A percentile compares a stretch with the other conserved stretches of the same genome.
phyloP scores from a whole-genome alignment of 2,329 filamentous ascomycete genomes.

The Teratosphaeria nubilosa region DNA sequence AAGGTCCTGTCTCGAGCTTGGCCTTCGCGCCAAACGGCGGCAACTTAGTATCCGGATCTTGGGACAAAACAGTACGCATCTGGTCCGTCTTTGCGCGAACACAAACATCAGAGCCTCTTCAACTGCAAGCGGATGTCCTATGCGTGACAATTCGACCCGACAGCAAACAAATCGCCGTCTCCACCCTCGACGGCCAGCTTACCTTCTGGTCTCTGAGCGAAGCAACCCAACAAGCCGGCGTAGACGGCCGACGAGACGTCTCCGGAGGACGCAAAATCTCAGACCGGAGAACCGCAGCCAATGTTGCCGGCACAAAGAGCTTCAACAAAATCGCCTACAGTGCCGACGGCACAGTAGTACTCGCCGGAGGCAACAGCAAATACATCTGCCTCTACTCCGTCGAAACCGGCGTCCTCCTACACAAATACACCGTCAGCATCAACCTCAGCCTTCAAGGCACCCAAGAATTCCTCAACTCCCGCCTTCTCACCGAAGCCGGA shows the following conservation, averaged over 20 bases:
- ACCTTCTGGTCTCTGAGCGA: conserved; percentile 92
- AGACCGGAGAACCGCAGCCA: conserved; percentile 84
- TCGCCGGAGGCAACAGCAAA: conserved; percentile 93
- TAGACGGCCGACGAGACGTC: conserved; percentile 85
- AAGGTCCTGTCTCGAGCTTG: conserved; percentile 82
- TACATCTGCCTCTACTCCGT: conserved; percentile 98
- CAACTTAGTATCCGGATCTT: conserved; percentile 80
- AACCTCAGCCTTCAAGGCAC: conserved; percentile 95
- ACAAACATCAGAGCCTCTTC: conserved; percentile 88
- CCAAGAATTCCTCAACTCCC: conserved; percentile 93
- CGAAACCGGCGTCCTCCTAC: conserved; percentile 77
- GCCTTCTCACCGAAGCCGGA: conserved; percentile 80
- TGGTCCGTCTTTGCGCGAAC: conserved; percentile 94
- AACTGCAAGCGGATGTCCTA: conserved; percentile 83
- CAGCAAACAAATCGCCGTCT: conserved; percentile 80
- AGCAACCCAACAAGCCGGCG: conserved; percentile 70
- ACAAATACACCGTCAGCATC: conserved; percentile 90
- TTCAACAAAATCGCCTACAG: conserved; percentile 86
- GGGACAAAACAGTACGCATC: conserved; percentile 90
- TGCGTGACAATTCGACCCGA: conserved; percentile 82
- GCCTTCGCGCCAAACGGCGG: conserved; percentile 82
- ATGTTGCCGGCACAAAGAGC: conserved; percentile 78
- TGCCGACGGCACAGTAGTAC: conserved; percentile 78
- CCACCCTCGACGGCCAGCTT: conserved; percentile 84
- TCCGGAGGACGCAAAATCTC: conserved; percentile 83